These are phyloP conservation scores for Diaporthe vexans DNA, from an alignment of 2,329 filamentous ascomycete genomes.

Conservation along the genomic window DNA sequence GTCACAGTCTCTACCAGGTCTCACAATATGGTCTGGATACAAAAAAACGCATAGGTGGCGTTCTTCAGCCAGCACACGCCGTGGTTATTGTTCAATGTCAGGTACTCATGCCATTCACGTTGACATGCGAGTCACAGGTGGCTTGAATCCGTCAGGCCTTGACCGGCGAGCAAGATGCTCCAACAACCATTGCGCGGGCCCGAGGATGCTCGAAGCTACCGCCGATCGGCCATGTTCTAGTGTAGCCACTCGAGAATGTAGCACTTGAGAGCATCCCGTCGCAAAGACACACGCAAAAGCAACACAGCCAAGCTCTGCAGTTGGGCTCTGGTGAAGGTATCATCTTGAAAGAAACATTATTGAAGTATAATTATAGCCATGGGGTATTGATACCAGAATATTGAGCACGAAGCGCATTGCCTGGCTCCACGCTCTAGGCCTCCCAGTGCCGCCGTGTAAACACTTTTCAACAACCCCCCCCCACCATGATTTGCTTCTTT, in stretches of 20 bases:
- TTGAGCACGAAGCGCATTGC: not conserved
- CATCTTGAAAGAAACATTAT: not conserved
- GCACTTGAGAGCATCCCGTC: no score
- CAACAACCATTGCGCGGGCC: no score
- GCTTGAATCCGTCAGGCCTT: no score
- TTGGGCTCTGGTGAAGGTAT: accelerated
- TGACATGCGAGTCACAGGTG: not conserved
- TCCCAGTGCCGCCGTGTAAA: not conserved
- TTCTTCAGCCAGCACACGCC: not conserved
- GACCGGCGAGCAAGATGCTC: no score
- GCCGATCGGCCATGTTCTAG: no score
- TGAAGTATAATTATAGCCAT: not conserved
- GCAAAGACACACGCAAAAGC: no score
- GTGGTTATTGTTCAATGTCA: accelerated
- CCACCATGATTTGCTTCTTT: not conserved
- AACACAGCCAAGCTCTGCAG: no score
- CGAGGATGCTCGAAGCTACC: no score
- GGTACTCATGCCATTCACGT: not conserved
- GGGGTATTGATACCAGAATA: slow-evolving; percentile 15
- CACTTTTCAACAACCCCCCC: not conserved
- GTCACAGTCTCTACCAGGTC: no score
- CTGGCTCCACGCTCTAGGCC: not conserved
- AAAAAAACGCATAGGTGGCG: accelerated
- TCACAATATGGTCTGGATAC: no score
- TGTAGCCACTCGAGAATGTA: no score